These are phyloP conservation scores for Suillus lakei DNA, from an alignment of 768 basidiomycete genomes.

Conservation along the genomic window DNA sequence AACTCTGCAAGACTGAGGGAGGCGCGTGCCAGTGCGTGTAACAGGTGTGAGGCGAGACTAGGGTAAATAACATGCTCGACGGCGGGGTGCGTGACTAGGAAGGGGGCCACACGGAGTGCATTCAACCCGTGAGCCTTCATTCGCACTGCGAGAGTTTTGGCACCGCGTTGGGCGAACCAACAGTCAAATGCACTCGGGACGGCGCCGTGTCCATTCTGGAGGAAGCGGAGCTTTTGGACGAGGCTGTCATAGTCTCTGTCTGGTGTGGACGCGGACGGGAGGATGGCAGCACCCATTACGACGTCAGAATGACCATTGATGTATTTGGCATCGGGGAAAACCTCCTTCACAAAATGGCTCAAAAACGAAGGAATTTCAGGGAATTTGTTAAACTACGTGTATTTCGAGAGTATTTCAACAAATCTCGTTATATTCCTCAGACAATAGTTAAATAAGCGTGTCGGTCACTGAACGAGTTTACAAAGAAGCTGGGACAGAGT, in stretches of 20 bases:
- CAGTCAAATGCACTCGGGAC: conserved; percentile 86
- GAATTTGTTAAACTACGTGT: too few relatives aligned
- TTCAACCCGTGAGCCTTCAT: conserved; percentile 88
- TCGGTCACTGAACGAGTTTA: too few relatives aligned
- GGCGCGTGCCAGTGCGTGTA: conserved; percentile 64
- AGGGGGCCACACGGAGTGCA: conserved; percentile 74
- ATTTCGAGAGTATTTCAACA: too few relatives aligned
- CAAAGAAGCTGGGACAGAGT: too few relatives aligned
- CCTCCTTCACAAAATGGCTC: too few relatives aligned
- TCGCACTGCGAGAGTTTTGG: conserved; percentile 89
- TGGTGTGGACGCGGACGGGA: conserved; percentile 45
- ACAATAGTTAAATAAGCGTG: too few relatives aligned
- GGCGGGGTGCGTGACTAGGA: conserved; percentile 54
- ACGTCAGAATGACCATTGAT: conserved; percentile 95
- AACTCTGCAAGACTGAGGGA: conserved; percentile 80
- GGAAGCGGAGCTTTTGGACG: conserved; percentile 69
- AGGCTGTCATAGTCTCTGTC: conserved; percentile 47
- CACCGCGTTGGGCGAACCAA: conserved; percentile 89
- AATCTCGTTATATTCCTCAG: too few relatives aligned
- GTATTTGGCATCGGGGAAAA: too few relatives aligned
- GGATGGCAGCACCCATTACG: conserved; percentile 83
- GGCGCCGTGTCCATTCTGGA: conserved; percentile 89
- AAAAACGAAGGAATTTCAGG: too few relatives aligned
- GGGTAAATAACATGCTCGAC: conserved; percentile 91
- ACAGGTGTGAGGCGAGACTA: conserved; percentile 70